phyloP scores from a whole-genome alignment of 2,329 filamentous ascomycete species.

The Trichoderma atroviride region DNA sequence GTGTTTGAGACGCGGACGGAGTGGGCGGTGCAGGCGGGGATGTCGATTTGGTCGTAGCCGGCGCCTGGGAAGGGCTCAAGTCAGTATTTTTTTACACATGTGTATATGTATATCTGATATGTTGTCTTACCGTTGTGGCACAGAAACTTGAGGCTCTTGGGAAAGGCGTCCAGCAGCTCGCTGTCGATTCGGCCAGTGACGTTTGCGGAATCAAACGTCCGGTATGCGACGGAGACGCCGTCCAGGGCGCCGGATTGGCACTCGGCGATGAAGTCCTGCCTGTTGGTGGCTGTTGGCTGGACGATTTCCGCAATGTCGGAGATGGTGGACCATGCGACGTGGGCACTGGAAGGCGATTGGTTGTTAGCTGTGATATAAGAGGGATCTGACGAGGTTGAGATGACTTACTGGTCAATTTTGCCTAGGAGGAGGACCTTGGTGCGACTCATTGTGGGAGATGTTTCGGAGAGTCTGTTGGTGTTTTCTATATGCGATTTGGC shows the following conservation, averaged over 20 bases:
- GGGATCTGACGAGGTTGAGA: neutral
- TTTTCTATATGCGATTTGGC: neutral
- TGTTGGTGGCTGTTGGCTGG: conserved; percentile 60
- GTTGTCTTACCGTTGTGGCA: conserved; percentile 58
- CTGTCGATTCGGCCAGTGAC: conserved; percentile 72
- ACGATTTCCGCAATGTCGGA: conserved; percentile 66
- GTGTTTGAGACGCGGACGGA: conserved; percentile 76
- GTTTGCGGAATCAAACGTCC: conserved; percentile 66
- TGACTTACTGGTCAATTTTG: conserved; percentile 44
- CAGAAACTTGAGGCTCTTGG: conserved; percentile 57
- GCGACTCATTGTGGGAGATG: conserved; percentile 32
- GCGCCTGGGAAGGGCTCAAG: conserved; percentile 58
- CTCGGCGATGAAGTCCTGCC: conserved; percentile 70
- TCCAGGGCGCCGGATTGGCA: conserved; percentile 67
- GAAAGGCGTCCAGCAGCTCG: conserved; percentile 65
- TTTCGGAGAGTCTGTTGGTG: neutral
- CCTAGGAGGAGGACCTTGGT: conserved; percentile 47
- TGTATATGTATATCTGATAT: neutral
- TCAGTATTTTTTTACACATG: neutral
- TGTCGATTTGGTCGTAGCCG: conserved; percentile 82
- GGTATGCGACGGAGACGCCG: conserved; percentile 65
- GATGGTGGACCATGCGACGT: conserved; percentile 65
- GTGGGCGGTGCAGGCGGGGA: conserved; percentile 68
- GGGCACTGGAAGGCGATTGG: conserved; percentile 54
- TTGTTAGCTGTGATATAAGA: neutral